These are phyloP conservation scores for Boletales sp. DNA, from an alignment of 768 basidiomycete genomes.

Conservation along the genomic window DNA sequence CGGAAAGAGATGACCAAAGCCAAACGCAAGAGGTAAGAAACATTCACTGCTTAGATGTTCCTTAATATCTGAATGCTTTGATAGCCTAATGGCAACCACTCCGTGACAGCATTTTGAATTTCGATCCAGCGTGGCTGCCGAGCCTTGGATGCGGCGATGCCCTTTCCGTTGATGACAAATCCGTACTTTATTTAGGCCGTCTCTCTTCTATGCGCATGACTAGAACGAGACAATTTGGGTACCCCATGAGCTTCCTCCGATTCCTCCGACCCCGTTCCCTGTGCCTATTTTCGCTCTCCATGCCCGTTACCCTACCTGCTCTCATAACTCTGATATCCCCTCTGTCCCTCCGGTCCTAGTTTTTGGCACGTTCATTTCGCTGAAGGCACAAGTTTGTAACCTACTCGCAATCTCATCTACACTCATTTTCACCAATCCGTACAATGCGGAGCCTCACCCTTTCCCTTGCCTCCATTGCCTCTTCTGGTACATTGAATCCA, in stretches of 20 bases:
- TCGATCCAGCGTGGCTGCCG: slow-evolving; percentile 3
- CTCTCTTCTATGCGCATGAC: slow-evolving; percentile 20
- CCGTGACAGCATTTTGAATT: slow-evolving; percentile 16
- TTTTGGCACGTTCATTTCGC: slow-evolving; percentile 24
- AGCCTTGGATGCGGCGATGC: slow-evolving; percentile 2
- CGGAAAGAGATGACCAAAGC: slow-evolving; percentile 99
- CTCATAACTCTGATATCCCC: slow-evolving; percentile 29
- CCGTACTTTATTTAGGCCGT: slow-evolving; percentile 17
- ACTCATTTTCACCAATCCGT: slow-evolving; percentile 23
- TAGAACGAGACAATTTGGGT: slow-evolving; percentile 27
- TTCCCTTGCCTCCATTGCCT: slow-evolving; percentile 10
- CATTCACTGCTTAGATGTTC: neutral
- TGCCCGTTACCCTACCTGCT: slow-evolving; percentile 28
- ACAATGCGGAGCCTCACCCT: slow-evolving; percentile 8
- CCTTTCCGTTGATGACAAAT: slow-evolving; percentile 11
- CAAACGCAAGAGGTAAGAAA: slow-evolving; percentile 86
- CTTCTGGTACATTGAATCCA: slow-evolving; percentile 17
- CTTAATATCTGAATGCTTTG: slow-evolving; percentile 1
- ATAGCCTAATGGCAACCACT: slow-evolving; percentile 34
- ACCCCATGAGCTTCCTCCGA: slow-evolving; percentile 21
- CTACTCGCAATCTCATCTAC: slow-evolving; percentile 29
- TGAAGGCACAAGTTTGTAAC: slow-evolving; percentile 32
- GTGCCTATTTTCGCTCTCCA: slow-evolving; percentile 16
- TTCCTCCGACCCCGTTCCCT: slow-evolving; percentile 15
- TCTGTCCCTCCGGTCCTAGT: slow-evolving; percentile 12